Conservation (phyloP, 768 basidiomycete genomes). For the Gymnopilus junonius region DNA sequence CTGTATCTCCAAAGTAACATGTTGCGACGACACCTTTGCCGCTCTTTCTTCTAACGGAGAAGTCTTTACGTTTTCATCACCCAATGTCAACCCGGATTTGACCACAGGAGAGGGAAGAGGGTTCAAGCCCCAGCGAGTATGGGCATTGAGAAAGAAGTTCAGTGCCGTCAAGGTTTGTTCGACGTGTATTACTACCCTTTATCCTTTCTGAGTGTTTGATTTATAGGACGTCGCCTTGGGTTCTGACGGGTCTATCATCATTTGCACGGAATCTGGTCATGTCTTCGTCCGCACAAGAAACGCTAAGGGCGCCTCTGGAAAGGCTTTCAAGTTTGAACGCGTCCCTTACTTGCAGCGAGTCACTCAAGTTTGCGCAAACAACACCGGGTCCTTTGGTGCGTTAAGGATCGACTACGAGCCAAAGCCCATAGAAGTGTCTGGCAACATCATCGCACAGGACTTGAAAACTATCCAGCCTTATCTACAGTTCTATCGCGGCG, state of each 20-base stretch:
- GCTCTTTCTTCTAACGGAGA: conserved; percentile 89
- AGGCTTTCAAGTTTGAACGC: conserved; percentile 78
- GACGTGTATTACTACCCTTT: not conserved
- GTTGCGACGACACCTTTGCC: conserved; percentile 80
- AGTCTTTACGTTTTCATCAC: conserved; percentile 78
- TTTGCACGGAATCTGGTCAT: conserved; percentile 95
- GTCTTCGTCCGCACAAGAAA: conserved; percentile 83
- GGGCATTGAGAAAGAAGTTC: conserved; percentile 87
- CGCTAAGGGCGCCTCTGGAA: conserved; percentile 37
- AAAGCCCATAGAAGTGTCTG: conserved; percentile 53
- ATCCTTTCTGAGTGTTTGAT: not conserved
- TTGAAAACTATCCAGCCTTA: conserved; percentile 72
- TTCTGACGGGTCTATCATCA: conserved; percentile 83
- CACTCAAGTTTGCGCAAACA: conserved; percentile 81
- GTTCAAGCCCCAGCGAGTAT: conserved; percentile 86
- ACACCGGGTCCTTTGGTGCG: conserved; percentile 87
- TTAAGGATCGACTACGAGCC: conserved; percentile 75
- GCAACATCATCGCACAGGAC: conserved; percentile 67
- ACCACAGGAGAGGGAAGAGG: conserved; percentile 35
- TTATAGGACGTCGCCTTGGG: conserved; percentile 86
- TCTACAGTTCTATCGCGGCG: conserved; percentile 30
- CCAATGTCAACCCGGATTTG: conserved; percentile 30
- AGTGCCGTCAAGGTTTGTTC: conserved; percentile 73
- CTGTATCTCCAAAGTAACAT: conserved; percentile 78
- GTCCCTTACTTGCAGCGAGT: conserved; percentile 86